Base-by-base conservation (phyloP, 2,329 filamentous ascomycete genomes). In the Keithomyces neogunnii region DNA sequence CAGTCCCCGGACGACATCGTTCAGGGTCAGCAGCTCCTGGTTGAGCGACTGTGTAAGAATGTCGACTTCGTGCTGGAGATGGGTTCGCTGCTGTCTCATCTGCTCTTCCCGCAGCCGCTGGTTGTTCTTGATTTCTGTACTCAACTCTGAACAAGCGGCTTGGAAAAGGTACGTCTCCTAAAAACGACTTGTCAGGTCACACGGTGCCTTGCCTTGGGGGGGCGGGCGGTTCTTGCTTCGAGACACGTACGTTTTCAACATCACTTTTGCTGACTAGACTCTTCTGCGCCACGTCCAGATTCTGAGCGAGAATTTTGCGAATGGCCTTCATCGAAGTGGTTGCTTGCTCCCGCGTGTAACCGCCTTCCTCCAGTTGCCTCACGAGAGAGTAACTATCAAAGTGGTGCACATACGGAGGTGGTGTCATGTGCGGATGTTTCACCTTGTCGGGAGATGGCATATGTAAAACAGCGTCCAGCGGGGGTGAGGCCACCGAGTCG, bases 371-470 rank as follows among this genome's bases (percentile, higher is more conserved):
- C 13, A 99, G 81, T 60, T 89, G 82, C 62, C 86, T 86, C 13
- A 97, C 93, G 4, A 97, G 79, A 11, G 83, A 85, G 69, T 93
- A 99, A 29, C 86, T 96, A 70, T 99, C 92, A 69, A 99, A 99
- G 70, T 97, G 90, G 71, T 99, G 93, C 35, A 96, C 84, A 64
- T 96, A 95, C 1, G 85, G 87, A 6, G 88, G 81, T 0, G 88
- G 80, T 46, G 82, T 76, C 63, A 87, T 79, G 64, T 90, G 84
- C 4, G 85, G 85, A 28, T 81, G 78, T 57, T 78, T 77, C 10
- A 59, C 58, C n/a, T 61, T 61, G 45, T 73, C 66, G 6, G 73
- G 70, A 4, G 72, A 68, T 11, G 68, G 60, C 70, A 77, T 74
- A 50, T 72, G 69, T 33, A 73, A 59, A 4, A 82, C 73, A 2